phyloP scores from a whole-genome alignment of 2,329 filamentous ascomycete species.

The Fusarium odoratissimum region DNA sequence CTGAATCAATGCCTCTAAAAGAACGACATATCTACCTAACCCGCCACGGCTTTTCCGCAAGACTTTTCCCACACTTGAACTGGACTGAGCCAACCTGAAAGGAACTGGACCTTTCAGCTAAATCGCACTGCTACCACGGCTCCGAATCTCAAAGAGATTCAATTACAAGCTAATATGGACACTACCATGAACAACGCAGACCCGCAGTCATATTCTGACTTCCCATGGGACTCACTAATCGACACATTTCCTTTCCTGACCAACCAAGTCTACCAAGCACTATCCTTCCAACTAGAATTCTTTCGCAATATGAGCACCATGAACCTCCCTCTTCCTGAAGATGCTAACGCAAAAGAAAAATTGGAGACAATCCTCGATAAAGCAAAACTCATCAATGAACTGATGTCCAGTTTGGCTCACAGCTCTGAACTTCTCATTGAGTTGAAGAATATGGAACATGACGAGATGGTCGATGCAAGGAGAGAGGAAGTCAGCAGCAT shows the following conservation, averaged over 20 bases:
- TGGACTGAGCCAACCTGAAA: not conserved
- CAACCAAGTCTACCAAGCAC: not conserved
- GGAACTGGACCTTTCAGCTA: accelerated
- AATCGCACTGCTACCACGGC: too few relatives aligned
- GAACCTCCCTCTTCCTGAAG: not conserved
- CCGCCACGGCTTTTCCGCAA: not conserved
- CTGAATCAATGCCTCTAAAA: not conserved
- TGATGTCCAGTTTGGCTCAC: not conserved
- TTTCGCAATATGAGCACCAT: not conserved
- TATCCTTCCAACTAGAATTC: not conserved
- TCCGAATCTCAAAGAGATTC: too few relatives aligned
- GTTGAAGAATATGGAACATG: not conserved
- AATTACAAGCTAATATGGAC: not conserved
- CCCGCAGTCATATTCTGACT: too few relatives aligned
- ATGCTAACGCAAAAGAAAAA: not conserved
- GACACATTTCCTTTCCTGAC: not conserved
- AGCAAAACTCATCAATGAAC: not conserved
- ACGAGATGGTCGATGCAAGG: not conserved
- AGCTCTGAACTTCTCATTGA: not conserved
- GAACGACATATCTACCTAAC: not conserved
- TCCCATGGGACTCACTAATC: not conserved
- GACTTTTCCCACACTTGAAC: not conserved
- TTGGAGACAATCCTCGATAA: not conserved
- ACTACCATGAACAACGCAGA: not conserved
- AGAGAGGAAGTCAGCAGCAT: not conserved